Base-by-base conservation (phyloP, 108 stramenopile species). In the Nitzschia sp. region DNA sequence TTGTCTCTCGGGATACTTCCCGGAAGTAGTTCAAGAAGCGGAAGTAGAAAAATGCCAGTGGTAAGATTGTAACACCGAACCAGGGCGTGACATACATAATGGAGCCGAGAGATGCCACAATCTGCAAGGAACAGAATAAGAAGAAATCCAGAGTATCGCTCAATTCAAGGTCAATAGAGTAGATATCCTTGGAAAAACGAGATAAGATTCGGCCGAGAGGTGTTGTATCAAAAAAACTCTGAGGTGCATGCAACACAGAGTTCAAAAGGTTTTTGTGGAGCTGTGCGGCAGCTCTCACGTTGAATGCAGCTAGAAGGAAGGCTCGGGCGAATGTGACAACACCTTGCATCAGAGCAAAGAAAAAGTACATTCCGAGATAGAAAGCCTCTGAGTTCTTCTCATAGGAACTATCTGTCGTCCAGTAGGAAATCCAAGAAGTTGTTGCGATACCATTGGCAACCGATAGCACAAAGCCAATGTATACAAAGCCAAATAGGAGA, bases 171-270 rank as follows among this genome's bases (percentile, higher is more conserved):
- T 94, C 92, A 14, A 92, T 55, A 0, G 80, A 71, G 56, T 76
- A 82, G 34, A 95, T 54, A 55, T 95, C 94, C 73, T 91, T 90
- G 20, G 77, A 76, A 64, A 95, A 95, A 9, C 94, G 72, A 21
- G 81, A 86, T 15, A 96, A 54, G 43, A 97, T 90, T 60, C 97
- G 77, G 12, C 97, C 97, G 6, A 94, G 76, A 5, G 97, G 97
- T 0, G 94, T 96, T 19, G 91, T 86, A 67, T 98, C 97, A 70
- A 95, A 96, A 73, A 94, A 97, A 12, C 70, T 67, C 80, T 94
- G 86, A 3, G 95, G 95, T 12, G 95, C 95, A 26, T 75, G 57
- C 39, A 97, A 57, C 10, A 97, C 83, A 10, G 82, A 84, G 10
- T 67, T 59, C 26, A 86, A 71, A 64, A 81, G 79, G 39, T 77